A percentile compares a stretch with the other conserved stretches of the same genome.
These are phyloP conservation scores for Mycena leptocephala DNA, from an alignment of 768 basidiomycete genomes.

Conservation along the genomic window DNA sequence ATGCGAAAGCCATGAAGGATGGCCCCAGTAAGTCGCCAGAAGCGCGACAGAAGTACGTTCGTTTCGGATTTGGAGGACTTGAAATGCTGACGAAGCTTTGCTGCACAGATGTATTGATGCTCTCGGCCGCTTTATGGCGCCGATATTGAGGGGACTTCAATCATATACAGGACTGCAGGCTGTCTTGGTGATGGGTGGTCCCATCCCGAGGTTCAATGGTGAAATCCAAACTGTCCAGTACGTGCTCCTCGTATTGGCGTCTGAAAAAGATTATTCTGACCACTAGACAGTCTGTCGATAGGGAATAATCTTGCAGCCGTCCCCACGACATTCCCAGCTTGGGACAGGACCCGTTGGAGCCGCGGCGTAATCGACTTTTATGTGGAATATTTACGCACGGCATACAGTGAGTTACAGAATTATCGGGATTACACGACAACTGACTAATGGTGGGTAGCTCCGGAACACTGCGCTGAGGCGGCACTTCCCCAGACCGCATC, in stretches of 20 bases:
- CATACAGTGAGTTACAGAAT: conserved; percentile 21
- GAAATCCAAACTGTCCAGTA: conserved; percentile 12
- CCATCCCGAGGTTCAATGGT: conserved; percentile 3
- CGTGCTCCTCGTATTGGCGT: neutral
- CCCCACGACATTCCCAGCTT: neutral
- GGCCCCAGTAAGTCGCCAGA: neutral
- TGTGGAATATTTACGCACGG: conserved; percentile 11
- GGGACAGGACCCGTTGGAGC: neutral
- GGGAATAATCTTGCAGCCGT: neutral
- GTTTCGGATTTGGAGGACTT: neutral
- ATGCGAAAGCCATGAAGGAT: neutral
- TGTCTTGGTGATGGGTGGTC: neutral
- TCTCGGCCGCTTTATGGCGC: neutral
- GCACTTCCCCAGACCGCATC: neutral
- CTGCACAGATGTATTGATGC: neutral
- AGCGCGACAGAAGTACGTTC: conserved; percentile 2
- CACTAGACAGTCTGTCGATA: neutral
- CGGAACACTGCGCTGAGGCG: neutral
- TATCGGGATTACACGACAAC: neutral
- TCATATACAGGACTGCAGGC: conserved; percentile 12
- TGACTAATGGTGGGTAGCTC: neutral
- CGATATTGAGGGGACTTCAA: neutral
- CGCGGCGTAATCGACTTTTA: neutral
- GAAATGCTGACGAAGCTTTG: neutral
- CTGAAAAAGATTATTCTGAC: neutral